Conservation (phyloP, 2,329 filamentous ascomycete genomes). For the Calonectria honghensis region DNA sequence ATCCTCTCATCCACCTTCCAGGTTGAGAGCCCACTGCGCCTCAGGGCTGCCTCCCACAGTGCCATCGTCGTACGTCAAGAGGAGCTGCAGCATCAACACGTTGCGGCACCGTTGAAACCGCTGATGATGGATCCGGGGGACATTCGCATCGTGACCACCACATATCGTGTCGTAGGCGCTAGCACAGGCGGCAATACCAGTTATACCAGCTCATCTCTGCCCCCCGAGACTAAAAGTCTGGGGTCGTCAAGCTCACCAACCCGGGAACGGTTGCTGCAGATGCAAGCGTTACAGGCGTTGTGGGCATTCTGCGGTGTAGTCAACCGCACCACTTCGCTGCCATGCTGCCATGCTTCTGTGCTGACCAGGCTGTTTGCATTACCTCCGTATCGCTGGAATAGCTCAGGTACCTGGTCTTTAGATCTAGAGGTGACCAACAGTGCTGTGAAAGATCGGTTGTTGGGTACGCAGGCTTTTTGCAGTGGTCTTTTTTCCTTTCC, state of each 20-base stretch:
- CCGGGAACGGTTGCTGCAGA: not conserved
- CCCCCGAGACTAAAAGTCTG: not conserved
- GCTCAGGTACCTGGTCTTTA: not conserved
- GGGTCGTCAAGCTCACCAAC: not conserved
- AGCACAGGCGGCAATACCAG: not conserved
- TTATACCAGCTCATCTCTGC: not conserved
- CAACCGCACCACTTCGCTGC: too few species aligned
- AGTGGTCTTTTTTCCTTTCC: too few species aligned
- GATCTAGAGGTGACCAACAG: not conserved
- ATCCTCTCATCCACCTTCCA: not conserved
- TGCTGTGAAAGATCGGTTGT: too few species aligned
- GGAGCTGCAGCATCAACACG: not conserved
- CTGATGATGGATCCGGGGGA: not conserved
- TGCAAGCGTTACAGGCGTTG: not conserved
- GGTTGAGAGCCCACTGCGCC: not conserved
- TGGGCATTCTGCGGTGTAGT: not conserved
- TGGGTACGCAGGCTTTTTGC: too few species aligned
- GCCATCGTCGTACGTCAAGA: not conserved
- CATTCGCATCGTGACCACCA: not conserved
- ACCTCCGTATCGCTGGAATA: too few species aligned
- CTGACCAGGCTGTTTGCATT: too few species aligned
- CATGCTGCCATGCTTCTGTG: too few species aligned
- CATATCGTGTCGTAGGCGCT: not conserved
- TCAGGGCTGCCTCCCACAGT: not conserved
- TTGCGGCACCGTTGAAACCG: not conserved